A percentile compares a stretch with the other conserved stretches of the same genome.
phyloP scores from a whole-genome alignment of 176 grass and related monocot species.

The Musa schizocarpa region DNA sequence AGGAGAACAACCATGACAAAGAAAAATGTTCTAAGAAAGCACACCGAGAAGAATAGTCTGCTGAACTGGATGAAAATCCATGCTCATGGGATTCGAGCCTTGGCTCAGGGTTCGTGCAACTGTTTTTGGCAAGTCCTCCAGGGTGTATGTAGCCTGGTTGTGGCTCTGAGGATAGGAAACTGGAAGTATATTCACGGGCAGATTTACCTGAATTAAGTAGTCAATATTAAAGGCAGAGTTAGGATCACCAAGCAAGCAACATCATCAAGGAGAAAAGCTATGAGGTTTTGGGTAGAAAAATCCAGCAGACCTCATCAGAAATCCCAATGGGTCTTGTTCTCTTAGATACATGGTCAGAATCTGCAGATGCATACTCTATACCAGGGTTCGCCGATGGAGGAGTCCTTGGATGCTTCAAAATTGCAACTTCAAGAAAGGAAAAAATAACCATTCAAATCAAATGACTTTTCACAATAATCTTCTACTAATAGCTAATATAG shows the following conservation, averaged over 20 bases:
- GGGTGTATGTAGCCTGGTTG: conserved; percentile 44
- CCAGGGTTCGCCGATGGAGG: conserved; percentile 57
- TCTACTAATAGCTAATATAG: conserved; percentile 8
- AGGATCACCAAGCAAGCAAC: conserved; percentile 12
- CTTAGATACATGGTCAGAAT: conserved; percentile 82
- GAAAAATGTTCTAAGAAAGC: background rate
- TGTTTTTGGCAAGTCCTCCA: conserved; percentile 85
- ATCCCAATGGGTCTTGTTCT: conserved; percentile 87
- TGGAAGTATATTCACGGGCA: conserved; percentile 75
- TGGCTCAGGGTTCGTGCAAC: conserved; percentile 63
- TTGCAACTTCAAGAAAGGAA: conserved; percentile 37
- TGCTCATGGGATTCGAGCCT: conserved; percentile 88
- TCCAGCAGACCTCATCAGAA: conserved; percentile 67
- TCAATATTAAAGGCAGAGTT: conserved; percentile 10
- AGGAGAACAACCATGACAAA: conserved; percentile 9
- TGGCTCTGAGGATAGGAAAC: conserved; percentile 78
- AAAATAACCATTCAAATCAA: conserved; percentile 9
- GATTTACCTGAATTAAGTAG: conserved; percentile 61
- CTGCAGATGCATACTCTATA: conserved; percentile 78
- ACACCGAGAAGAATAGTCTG: conserved; percentile 93
- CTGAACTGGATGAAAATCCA: conserved; percentile 97
- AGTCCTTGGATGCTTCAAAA: conserved; percentile 91
- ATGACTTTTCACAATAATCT: conserved; percentile 1
- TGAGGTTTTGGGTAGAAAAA: conserved; percentile 14
- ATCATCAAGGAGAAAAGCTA: conserved; percentile 6